Evolutionary conservation across 257 asterid genomes (phyloP).

Genomic region (Solanum paucissectum): DNA sequence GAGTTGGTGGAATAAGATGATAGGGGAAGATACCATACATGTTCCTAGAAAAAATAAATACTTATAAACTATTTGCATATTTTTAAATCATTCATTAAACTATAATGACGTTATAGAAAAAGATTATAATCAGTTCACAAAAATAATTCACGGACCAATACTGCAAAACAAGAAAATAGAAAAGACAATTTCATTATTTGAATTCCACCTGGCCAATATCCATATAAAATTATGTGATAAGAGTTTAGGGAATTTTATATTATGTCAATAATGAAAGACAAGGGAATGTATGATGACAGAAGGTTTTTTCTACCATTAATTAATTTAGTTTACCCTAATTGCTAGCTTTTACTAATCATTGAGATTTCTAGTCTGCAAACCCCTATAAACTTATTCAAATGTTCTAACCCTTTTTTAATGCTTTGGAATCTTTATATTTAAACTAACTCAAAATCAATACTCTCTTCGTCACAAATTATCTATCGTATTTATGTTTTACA

Average conservation of each 20-base stretch:
- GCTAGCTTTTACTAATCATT: constrained; percentile 10
- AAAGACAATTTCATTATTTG: background rate
- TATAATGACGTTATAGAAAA: background rate
- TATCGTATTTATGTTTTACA: background rate
- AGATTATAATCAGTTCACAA: background rate
- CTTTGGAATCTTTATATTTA: constrained; percentile 5
- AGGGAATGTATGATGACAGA: constrained; percentile 13
- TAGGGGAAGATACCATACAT: constrained; percentile 10
- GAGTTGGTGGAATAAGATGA: constrained; percentile 21
- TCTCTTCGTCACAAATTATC: background rate
- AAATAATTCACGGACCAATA: background rate
- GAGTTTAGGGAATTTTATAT: background rate
- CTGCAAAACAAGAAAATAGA: background rate
- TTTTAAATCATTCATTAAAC: background rate
- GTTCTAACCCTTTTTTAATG: background rate
- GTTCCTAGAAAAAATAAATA: background rate
- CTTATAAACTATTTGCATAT: background rate
- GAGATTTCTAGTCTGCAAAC: constrained; percentile 1
- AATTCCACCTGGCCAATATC: background rate
- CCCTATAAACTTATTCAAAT: constrained; percentile 3
- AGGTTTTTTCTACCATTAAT: constrained; percentile 11
- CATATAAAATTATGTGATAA: background rate
- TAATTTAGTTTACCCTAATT: constrained; percentile 12
- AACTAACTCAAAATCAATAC: background rate
- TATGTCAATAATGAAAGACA: constrained; percentile 16